Percentiles rank a stretch among this genome's conserved stretches.
These are phyloP conservation scores for Phaeosphaeria sp. DNA, from an alignment of 2,329 filamentous ascomycete genomes.

Conservation along the genomic window DNA sequence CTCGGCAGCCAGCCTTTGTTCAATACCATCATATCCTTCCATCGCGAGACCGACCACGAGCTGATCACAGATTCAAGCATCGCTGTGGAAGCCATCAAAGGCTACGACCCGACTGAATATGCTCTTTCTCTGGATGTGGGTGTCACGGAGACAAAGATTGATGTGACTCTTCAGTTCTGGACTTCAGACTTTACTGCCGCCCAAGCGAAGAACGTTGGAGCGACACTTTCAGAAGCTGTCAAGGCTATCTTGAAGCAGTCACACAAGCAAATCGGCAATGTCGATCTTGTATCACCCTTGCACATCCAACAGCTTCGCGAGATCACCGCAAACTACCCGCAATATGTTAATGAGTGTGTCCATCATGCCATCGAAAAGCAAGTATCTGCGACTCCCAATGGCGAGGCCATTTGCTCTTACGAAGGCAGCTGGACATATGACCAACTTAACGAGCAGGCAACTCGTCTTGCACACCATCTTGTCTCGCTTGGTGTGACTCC, in stretches of 20 bases:
- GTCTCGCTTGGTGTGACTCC: conserved; percentile 9
- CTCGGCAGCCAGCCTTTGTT: conserved; percentile 43
- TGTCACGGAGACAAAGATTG: conserved; percentile 38
- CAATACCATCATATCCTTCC: conserved; percentile 52
- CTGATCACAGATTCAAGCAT: conserved; percentile 13
- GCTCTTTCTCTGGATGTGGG: conserved; percentile 53
- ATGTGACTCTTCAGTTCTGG: conserved; percentile 23
- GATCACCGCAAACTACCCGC: conserved; percentile 10
- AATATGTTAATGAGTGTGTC: conserved; percentile 6
- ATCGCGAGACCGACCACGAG: conserved; percentile 15
- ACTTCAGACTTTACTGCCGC: conserved; percentile 14
- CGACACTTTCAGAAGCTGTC: conserved; percentile 19
- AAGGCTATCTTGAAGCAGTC: conserved; percentile 33
- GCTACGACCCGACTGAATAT: conserved; percentile 51
- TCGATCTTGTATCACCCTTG: conserved; percentile 30
- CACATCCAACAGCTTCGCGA: conserved; percentile 20
- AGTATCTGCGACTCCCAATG: conserved; percentile 9
- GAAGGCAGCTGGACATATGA: conserved; percentile 21
- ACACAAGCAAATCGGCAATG: conserved; percentile 7
- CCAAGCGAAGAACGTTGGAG: conserved; percentile 22
- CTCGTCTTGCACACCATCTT: conserved; percentile 15
- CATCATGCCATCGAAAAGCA: neutral
- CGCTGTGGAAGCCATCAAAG: conserved; percentile 13
- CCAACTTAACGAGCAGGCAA: conserved; percentile 14
- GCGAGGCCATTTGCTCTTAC: conserved; percentile 16